Conservation (phyloP, 176 grass and related monocot species). For the Elaeis guineensis region DNA sequence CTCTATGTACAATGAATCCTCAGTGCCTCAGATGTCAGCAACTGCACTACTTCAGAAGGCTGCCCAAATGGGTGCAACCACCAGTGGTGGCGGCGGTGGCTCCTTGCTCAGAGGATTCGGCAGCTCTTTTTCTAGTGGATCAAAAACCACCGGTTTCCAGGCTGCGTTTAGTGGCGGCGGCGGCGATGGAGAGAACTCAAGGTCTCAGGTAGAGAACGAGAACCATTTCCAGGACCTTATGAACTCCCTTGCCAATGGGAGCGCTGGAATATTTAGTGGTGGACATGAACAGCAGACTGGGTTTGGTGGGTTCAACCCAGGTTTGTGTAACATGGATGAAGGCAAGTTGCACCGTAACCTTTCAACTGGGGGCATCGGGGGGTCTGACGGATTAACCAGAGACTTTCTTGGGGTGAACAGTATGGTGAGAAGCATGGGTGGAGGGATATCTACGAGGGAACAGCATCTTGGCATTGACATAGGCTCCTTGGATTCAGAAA, state of each 20-base stretch:
- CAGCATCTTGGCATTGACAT: constrained; percentile 34
- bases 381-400: constrained; percentile 36
- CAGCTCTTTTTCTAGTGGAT: constrained; percentile 15
- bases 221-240: constrained; percentile 74
- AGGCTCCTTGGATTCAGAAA: constrained; percentile 55
- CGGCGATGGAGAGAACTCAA: constrained; percentile 10
- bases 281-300: no score
- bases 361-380: not conserved
- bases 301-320: constrained; percentile 20
- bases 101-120: constrained; percentile 52
- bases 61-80: constrained; percentile 72
- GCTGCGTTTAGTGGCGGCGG: not conserved
- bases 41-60: constrained; percentile 91
- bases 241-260: constrained; percentile 44
- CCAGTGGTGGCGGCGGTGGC: constrained; percentile 26
- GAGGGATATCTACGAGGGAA: constrained; percentile 4
- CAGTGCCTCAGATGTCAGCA: constrained; percentile 63
- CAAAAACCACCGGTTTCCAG: constrained; percentile 7
- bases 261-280: no score
- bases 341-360: constrained; percentile 25
- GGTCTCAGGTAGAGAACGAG: constrained; percentile 25
- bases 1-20: not conserved
- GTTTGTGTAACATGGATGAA: constrained; percentile 24
- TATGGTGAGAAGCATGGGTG: constrained; percentile 43
- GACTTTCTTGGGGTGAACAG: constrained; percentile 89